Evolutionary conservation across 495 filamentous ascomycete species (phyloP).

Genomic region (Daldinia loculata): DNA sequence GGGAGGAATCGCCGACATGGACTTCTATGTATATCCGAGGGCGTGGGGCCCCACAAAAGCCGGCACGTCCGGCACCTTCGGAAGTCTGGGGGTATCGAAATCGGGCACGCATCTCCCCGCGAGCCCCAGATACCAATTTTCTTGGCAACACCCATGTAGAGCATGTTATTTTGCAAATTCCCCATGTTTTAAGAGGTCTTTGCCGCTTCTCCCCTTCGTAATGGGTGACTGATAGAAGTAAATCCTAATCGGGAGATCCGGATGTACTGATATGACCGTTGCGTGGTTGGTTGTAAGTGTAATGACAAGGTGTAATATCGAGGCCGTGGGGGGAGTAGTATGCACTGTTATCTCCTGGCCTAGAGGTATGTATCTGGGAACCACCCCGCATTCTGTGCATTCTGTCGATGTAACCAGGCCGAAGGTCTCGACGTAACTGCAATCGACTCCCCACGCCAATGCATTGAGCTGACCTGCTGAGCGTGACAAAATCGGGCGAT

Average conservation of each 20-base stretch:
- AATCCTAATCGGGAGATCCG: constrained; percentile 18
- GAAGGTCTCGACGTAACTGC: constrained; percentile 21
- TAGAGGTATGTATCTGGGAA: constrained; percentile 12
- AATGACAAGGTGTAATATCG: constrained; percentile 18
- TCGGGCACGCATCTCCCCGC: constrained; percentile 29
- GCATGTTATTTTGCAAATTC: constrained; percentile 5
- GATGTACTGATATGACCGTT: constrained; percentile 12
- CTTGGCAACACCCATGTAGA: constrained; percentile 13
- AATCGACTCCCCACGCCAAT: constrained; percentile 38
- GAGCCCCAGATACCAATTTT: constrained; percentile 11
- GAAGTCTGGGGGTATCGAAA: constrained; percentile 10
- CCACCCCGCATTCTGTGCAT: constrained; percentile 41
- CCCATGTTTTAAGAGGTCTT: neutral
- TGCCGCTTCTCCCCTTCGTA: neutral
- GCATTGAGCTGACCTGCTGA: constrained; percentile 36
- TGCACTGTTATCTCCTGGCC: constrained; percentile 31
- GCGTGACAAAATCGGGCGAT: constrained; percentile 34
- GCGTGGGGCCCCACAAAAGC: constrained; percentile 35
- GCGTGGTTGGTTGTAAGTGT: constrained; percentile 20
- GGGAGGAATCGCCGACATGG: constrained; percentile 22
- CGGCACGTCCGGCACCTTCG: constrained; percentile 32
- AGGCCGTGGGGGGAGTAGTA: constrained; percentile 35
- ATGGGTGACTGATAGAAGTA: neutral
- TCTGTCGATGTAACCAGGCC: constrained; percentile 33
- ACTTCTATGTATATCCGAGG: constrained; percentile 23